Percentiles rank a stretch among this genome's conserved stretches.
These are phyloP conservation scores for Gypsophila paniculata DNA, from an alignment of 179 eudicot species.

Conservation along the genomic window DNA sequence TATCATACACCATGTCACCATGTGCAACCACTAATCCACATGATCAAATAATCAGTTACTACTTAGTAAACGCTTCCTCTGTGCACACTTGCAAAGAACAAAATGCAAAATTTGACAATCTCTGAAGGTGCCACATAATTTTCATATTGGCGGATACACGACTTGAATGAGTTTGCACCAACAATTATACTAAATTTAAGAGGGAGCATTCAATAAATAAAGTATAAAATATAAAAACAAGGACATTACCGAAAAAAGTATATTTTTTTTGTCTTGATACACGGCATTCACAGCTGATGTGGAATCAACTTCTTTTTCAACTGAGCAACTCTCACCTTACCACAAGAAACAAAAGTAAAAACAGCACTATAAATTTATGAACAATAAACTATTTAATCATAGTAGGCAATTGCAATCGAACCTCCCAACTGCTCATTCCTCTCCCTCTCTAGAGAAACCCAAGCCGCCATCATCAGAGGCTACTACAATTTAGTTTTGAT, in stretches of 20 bases:
- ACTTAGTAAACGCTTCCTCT: not conserved
- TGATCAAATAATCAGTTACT: not conserved
- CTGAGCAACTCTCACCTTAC: constrained; percentile 96
- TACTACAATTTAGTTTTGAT: no score
- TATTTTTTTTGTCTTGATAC: constrained; percentile 95
- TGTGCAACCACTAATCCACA: not conserved
- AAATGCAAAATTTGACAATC: constrained; percentile 5
- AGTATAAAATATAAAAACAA: not conserved
- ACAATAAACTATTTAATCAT: no score
- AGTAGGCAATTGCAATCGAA: no score
- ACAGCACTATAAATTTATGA: not conserved
- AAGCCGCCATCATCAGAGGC: not conserved
- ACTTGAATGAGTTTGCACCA: not conserved
- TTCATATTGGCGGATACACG: not conserved
- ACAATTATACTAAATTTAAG: not conserved
- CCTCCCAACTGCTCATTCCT: not conserved
- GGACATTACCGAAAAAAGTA: constrained; percentile 77
- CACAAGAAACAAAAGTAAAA: constrained; percentile 7
- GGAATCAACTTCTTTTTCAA: constrained; percentile 82
- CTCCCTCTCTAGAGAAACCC: not conserved
- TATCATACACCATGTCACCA: not conserved
- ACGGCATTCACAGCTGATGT: constrained; percentile 77
- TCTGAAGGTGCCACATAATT: not conserved
- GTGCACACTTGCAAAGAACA: not conserved
- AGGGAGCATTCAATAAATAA: not conserved